A percentile compares a stretch with the other conserved stretches of the same genome.
Conservation (phyloP, 257 asterid genomes). For the Gentiana straminea region DNA sequence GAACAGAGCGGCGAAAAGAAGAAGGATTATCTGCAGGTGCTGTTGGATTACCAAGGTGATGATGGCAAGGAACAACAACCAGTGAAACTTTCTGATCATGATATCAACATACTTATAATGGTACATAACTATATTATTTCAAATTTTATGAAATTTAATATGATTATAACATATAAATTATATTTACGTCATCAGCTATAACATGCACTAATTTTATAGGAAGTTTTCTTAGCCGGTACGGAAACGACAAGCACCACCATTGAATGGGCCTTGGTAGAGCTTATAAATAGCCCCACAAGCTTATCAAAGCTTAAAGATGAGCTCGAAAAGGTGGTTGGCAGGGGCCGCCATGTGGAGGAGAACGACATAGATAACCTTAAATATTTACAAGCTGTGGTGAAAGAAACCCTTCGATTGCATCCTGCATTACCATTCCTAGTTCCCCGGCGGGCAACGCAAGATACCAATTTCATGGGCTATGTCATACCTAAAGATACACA, state of each 20-base stretch:
- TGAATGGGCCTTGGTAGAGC: constrained; percentile 23
- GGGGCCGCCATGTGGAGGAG: constrained; percentile 4
- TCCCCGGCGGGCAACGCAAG: constrained; percentile 10
- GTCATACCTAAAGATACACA: constrained; percentile 8
- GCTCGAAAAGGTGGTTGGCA: constrained; percentile 17
- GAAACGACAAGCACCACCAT: constrained; percentile 13
- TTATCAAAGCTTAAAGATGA: constrained; percentile 14
- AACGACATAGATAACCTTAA: constrained; percentile 11
- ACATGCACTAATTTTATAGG: no score
- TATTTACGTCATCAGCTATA: no score
- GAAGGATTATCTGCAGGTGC: constrained; percentile 43
- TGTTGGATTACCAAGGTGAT: constrained; percentile 33
- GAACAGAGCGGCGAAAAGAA: not conserved
- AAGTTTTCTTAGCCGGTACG: constrained; percentile 18
- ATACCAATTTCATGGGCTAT: constrained; percentile 13
- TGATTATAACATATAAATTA: no score
- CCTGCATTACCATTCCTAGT: constrained; percentile 19
- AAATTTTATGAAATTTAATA: no score
- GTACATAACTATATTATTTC: no score
- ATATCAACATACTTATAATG: constrained; percentile 37
- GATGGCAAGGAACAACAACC: constrained; percentile 27
- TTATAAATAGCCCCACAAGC: constrained; percentile 7
- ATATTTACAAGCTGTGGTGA: constrained; percentile 14
- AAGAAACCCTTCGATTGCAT: no score
- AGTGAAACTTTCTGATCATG: constrained; percentile 30